These are phyloP conservation scores for Lachnellula cervina DNA, from an alignment of 2,329 filamentous ascomycete genomes.

Conservation along the genomic window DNA sequence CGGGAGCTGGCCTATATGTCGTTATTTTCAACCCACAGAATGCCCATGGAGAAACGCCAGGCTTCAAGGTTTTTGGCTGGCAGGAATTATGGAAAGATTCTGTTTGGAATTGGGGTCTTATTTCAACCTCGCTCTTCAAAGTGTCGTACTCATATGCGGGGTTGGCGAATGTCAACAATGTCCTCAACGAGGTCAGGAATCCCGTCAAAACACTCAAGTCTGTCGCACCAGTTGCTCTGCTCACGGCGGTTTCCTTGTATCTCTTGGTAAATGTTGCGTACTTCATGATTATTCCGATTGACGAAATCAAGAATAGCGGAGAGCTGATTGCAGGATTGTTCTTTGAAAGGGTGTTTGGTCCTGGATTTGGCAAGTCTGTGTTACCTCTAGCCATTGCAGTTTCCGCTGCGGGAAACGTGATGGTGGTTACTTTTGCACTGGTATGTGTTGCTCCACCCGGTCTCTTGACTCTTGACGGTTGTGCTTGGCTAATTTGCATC, in stretches of 20 bases:
- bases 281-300: constrained; percentile 52
- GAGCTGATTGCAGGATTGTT: constrained; percentile 52
- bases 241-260: constrained; percentile 50
- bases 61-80: constrained; percentile 34
- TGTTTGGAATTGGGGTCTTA: constrained; percentile 62
- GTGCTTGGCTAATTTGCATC: constrained; percentile 8
- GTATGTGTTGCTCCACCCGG: constrained; percentile 39
- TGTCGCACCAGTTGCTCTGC: constrained; percentile 49
- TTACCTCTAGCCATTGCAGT: constrained; percentile 43
- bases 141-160: constrained; percentile 53
- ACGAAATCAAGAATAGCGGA: constrained; percentile 50
- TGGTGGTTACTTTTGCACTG: constrained; percentile 47
- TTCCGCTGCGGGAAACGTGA: constrained; percentile 44
- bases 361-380: constrained; percentile 36
- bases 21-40: constrained; percentile 38
- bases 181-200: constrained; percentile 53
- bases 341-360: constrained; percentile 51
- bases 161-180: constrained; percentile 50
- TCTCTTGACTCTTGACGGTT: constrained; percentile 9
- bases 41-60: constrained; percentile 25
- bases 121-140: constrained; percentile 53
- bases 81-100: constrained; percentile 57
- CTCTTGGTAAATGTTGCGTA: constrained; percentile 57
- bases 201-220: constrained; percentile 53
- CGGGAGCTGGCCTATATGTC: constrained; percentile 54